A percentile compares a stretch with the other conserved stretches of the same genome.
Evolutionary conservation across 176 grass and related monocot genomes (phyloP).

Genomic region (Carex cristatella): DNA sequence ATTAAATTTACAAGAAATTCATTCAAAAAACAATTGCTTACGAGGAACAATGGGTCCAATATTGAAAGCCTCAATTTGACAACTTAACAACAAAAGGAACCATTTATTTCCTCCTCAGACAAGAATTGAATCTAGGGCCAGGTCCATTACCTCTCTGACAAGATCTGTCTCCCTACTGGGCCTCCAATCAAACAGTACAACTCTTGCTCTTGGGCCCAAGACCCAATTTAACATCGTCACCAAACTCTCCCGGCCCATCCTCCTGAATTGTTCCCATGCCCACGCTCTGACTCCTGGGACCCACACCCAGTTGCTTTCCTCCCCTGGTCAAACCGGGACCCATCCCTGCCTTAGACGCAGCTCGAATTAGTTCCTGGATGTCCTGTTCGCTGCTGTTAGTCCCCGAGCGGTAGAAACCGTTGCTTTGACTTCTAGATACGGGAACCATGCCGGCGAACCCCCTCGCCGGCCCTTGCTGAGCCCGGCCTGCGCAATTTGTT

Average conservation of each 20-base stretch:
- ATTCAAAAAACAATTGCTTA: too few relatives aligned
- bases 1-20: too few relatives aligned
- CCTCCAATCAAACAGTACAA: slow-evolving; percentile 26
- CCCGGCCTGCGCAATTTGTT: slow-evolving; percentile 30
- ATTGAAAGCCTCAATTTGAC: too few relatives aligned
- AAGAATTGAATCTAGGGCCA: not conserved
- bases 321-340: not conserved
- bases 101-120: not conserved
- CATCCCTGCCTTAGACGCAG: slow-evolving; percentile 16
- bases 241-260: slow-evolving; percentile 54
- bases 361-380: slow-evolving; percentile 36
- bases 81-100: too few relatives aligned
- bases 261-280: slow-evolving; percentile 46
- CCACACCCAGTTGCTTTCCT: not conserved
- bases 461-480: slow-evolving; percentile 6
- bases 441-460: slow-evolving; percentile 24
- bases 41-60: too few relatives aligned
- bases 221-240: not conserved
- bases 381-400: slow-evolving; percentile 18
- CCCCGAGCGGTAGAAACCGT: slow-evolving; percentile 44
- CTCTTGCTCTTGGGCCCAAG: slow-evolving; percentile 38
- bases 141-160: not conserved
- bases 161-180: slow-evolving; percentile 2
- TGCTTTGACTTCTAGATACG: slow-evolving; percentile 40
- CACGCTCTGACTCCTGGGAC: slow-evolving; percentile 39